Evolutionary conservation across 306 rosid species (phyloP).

Genomic region (Betula pendula): DNA sequence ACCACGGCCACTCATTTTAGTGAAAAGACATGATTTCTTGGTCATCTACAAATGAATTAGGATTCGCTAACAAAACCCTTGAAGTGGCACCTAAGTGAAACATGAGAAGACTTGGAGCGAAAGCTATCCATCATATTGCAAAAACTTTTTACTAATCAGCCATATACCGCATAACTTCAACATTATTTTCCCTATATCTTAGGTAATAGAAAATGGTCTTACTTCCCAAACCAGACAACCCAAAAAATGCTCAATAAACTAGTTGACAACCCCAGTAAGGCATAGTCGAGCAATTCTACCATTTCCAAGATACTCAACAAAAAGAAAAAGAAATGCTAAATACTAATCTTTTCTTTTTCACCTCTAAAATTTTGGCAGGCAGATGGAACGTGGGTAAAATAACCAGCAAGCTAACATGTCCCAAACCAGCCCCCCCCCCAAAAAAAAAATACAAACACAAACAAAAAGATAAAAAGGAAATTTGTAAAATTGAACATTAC

Average conservation of each 20-base stretch:
- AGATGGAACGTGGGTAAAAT: background rate
- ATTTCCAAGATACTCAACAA: background rate
- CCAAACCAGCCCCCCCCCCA: background rate
- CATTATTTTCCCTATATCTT: background rate
- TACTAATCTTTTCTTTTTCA: background rate
- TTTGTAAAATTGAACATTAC: conserved; percentile 34
- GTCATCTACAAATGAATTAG: background rate
- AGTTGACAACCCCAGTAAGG: background rate
- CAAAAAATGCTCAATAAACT: background rate
- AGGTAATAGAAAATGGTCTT: background rate
- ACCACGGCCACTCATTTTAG: background rate
- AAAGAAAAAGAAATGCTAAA: background rate
- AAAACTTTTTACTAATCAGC: background rate
- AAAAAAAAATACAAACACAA: background rate
- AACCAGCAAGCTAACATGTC: background rate
- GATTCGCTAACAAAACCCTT: background rate
- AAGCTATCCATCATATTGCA: background rate
- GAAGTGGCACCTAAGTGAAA: background rate
- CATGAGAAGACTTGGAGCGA: background rate
- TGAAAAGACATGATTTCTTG: background rate
- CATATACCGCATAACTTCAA: background rate
- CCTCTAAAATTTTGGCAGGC: background rate
- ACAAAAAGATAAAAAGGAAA: background rate
- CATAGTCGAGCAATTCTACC: background rate
- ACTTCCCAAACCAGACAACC: background rate